phyloP scores from a whole-genome alignment of 768 basidiomycete genomes.

The Tephrocybe sp. region DNA sequence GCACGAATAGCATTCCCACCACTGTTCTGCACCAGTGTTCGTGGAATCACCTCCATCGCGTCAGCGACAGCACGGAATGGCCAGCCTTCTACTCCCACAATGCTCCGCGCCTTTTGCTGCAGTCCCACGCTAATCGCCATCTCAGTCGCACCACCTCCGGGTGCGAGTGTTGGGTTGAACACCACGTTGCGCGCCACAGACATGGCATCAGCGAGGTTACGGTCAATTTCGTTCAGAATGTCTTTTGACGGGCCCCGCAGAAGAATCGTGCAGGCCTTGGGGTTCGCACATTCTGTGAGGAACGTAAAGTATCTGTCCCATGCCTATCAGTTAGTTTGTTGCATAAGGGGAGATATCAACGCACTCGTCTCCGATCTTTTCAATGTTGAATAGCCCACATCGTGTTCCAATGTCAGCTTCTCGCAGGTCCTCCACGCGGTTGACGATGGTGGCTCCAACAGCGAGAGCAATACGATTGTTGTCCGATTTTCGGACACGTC shows the following conservation, averaged over 20 bases:
- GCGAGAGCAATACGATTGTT: conserved; percentile 98
- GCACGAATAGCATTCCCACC: conserved; percentile 94
- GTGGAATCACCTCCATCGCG: conserved; percentile 95
- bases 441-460: conserved; percentile 94
- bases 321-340: neutral
- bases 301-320: conserved; percentile 83
- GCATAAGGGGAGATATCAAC: conserved; percentile 15
- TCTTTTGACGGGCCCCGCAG: conserved; percentile 98
- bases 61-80: conserved; percentile 92
- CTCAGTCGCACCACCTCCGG: conserved; percentile 96
- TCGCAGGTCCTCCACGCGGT: conserved; percentile 91
- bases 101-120: conserved; percentile 71
- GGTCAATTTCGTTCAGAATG: conserved; percentile 96
- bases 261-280: conserved; percentile 97
- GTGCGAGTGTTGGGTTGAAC: conserved; percentile 91
- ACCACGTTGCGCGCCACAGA: conserved; percentile 95
- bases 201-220: conserved; percentile 98
- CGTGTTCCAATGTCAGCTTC: conserved; percentile 89
- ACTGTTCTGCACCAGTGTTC: conserved; percentile 92
- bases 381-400: conserved; percentile 95
- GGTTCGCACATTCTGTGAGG: conserved; percentile 84
- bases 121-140: conserved; percentile 95
- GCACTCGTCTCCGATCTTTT: conserved; percentile 95
- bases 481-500: conserved; percentile 98
- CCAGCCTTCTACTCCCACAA: conserved; percentile 88